These are phyloP conservation scores for Phytophthora pini DNA, from an alignment of 352 stramenopile genomes.

Conservation along the genomic window DNA sequence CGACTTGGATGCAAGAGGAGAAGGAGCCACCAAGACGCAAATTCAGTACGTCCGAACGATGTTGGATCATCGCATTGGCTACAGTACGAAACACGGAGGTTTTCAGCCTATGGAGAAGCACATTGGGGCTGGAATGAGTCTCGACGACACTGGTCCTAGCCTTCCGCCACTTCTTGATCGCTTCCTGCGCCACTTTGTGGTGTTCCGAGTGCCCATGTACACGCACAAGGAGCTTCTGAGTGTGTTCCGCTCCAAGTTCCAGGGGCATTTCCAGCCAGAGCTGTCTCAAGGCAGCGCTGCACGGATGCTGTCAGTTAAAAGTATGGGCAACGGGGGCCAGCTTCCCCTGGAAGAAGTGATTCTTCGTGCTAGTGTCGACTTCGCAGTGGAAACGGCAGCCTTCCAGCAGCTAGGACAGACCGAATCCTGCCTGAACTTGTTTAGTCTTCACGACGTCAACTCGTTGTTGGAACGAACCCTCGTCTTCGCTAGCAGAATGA, in stretches of 20 bases:
- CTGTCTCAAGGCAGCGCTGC: background rate
- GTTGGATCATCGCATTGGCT: conserved; percentile 54
- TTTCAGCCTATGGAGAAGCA: conserved; percentile 44
- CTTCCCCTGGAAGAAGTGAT: conserved; percentile 53
- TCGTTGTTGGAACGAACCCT: conserved; percentile 48
- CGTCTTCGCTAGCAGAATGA: conserved; percentile 25
- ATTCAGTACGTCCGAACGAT: conserved; percentile 55
- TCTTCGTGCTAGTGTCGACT: conserved; percentile 61
- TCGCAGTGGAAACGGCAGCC: conserved; percentile 44
- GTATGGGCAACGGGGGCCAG: conserved; percentile 16
- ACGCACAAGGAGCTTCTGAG: conserved; percentile 54
- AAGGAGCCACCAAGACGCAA: conserved; percentile 11
- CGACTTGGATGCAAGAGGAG: conserved; percentile 40
- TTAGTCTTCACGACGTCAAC: conserved; percentile 65
- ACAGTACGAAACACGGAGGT: conserved; percentile 34
- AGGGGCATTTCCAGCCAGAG: conserved; percentile 31
- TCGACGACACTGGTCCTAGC: conserved; percentile 3
- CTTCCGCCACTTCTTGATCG: conserved; percentile 14
- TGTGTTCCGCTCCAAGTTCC: conserved; percentile 58
- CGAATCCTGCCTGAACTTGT: conserved; percentile 27
- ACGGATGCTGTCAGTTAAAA: conserved; percentile 9
- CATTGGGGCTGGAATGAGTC: conserved; percentile 48
- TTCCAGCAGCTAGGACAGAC: conserved; percentile 39
- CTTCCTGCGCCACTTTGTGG: conserved; percentile 57
- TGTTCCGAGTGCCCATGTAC: conserved; percentile 51